Percentiles rank a stretch among this genome's conserved stretches.
Conservation (phyloP, 495 filamentous ascomycete species). For the Aspergillus taichungensis region DNA sequence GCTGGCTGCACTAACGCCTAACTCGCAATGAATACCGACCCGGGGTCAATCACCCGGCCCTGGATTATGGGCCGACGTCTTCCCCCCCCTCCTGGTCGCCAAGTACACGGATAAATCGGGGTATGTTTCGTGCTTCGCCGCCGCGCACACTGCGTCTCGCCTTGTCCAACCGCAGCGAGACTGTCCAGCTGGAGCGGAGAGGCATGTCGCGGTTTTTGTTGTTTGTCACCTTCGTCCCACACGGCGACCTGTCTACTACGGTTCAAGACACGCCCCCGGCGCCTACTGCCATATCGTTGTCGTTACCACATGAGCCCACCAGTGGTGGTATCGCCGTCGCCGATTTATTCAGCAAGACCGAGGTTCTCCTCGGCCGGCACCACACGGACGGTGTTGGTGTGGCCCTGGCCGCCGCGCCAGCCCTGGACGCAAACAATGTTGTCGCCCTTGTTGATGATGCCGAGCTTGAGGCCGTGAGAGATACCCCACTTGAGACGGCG, state of each 20-base stretch:
- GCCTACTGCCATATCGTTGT: slow-evolving; percentile 13
- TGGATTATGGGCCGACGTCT: too few relatives aligned
- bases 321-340: slow-evolving; percentile 1
- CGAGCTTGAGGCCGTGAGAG: slow-evolving; percentile 69
- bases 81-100: too few relatives aligned
- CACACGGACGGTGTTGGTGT: slow-evolving; percentile 88
- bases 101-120: too few relatives aligned
- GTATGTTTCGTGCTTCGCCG: too few relatives aligned
- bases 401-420: slow-evolving; percentile 94
- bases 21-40: too few relatives aligned
- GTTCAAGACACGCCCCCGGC: slow-evolving; percentile 7
- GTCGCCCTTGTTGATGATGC: slow-evolving; percentile 73
- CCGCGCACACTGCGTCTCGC: too few relatives aligned
- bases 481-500: slow-evolving; percentile 94
- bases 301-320: slow-evolving; percentile 12
- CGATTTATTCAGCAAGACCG: slow-evolving; percentile 35
- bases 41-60: too few relatives aligned
- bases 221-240: background rate
- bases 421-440: slow-evolving; percentile 92
- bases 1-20: too few relatives aligned
- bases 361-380: slow-evolving; percentile 60
- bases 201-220: too few relatives aligned
- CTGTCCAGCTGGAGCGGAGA: too few relatives aligned
- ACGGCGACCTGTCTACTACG: slow-evolving; percentile 11
- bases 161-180: too few relatives aligned